Conservation (phyloP, 495 filamentous ascomycete genomes). For the Aspergillus baeticus region DNA sequence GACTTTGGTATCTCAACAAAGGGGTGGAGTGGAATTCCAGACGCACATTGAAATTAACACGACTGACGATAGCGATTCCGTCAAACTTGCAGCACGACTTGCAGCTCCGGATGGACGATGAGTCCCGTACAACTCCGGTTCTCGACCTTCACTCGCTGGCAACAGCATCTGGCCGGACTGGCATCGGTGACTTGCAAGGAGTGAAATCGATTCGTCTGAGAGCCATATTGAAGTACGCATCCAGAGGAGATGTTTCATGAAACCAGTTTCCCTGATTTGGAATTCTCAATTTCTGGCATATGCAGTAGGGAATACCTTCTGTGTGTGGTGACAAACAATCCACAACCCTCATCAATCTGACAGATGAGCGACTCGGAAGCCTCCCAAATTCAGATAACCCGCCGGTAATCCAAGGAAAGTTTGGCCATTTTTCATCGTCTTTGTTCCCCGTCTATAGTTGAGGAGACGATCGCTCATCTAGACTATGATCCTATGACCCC, state of each 20-base stretch:
- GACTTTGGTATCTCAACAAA: conserved; percentile 1
- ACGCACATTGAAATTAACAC: conserved; percentile 8
- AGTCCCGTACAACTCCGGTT: conserved; percentile 1
- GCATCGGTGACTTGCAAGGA: conserved; percentile 10
- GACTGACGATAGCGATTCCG: conserved; percentile 4
- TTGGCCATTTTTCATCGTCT: neutral
- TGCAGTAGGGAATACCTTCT: conserved; percentile 1
- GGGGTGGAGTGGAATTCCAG: neutral
- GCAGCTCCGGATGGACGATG: conserved; percentile 7
- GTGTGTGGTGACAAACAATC: conserved; percentile 4
- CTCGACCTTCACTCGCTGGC: conserved; percentile 5
- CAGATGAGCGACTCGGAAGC: neutral
- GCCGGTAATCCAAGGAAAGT: conserved; percentile 5
- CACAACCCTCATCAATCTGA: neutral
- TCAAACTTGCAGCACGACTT: conserved; percentile 5
- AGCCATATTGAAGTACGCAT: conserved; percentile 1
- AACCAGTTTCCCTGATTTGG: conserved; percentile 9
- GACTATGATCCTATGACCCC: conserved; percentile 6
- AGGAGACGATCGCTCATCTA: neutral
- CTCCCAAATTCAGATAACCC: neutral
- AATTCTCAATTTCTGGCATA: neutral
- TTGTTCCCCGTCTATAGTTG: neutral
- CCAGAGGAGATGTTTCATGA: neutral
- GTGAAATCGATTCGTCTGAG: conserved; percentile 2
- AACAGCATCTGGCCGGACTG: conserved; percentile 1